Base-by-base conservation (phyloP, 2,329 filamentous ascomycete species). In the Aspergillus sp. region DNA sequence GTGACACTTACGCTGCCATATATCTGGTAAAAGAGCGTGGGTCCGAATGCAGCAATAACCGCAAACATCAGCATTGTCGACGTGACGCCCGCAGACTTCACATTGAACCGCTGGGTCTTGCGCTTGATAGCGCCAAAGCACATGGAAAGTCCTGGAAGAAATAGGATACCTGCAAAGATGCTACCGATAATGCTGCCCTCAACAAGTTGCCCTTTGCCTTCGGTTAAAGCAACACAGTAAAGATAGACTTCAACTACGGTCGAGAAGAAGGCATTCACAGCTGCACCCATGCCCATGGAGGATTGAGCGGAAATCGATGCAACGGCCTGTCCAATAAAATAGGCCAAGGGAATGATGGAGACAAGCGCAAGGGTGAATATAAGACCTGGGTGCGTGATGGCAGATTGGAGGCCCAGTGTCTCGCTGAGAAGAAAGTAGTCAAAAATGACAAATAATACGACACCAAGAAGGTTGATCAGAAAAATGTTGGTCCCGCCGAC, bases 401-500 rank as follows among this genome's bases (percentile, higher is more conserved):
- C 86, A 62, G 83, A 87, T 25, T 95, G 80, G 23, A 96, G 67
- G 19, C 89, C 85, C 38, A 98, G 77, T 3, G 86, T 77, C 15
- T 87, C 81, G 36, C 88, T 84, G 25, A 99, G 81, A 23, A 99
- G 82, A 61, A 88, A 88, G 83, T 94, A 98, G 80, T 99, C 95
- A 66, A 96, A 86, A 64, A 99, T 96, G 71, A 94, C 90, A 72
- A 99, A 97, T 23, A 91, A 80, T n/a, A 99, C 95, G 17, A 99
- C 86, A 11, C 87, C 90, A 80, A 98, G 91, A 59, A 99, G 85
- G 75, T 99, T 99, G 82, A 99, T 97, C 66, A 99, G 86, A 79
- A 99, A 98, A 73, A 99, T 96, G 78, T 99, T 99, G 62, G 95
- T 99, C 58, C 95, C 96, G 73, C 99, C 95, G 60, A 99, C 84